phyloP scores from a whole-genome alignment of 2,329 filamentous ascomycete genomes.

The Neobulgaria alba region DNA sequence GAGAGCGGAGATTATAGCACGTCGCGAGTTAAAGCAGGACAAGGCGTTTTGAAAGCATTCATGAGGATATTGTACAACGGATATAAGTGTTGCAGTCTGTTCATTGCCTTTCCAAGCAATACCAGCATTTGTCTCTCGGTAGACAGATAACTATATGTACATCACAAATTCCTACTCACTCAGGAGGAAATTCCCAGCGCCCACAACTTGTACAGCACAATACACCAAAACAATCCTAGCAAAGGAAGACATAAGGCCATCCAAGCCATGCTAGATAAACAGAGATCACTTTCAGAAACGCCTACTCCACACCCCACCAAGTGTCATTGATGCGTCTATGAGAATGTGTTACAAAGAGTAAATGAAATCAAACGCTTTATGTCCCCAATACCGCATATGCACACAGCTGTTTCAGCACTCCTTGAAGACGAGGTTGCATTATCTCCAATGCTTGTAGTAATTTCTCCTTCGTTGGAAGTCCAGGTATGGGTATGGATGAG shows the following conservation, averaged over 20 bases:
- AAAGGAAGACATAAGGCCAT: conserved; percentile 11
- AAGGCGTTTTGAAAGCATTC: too few relatives aligned
- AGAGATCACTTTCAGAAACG: conserved; percentile 14
- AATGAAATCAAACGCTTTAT: conserved; percentile 15
- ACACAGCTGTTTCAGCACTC: conserved; percentile 61
- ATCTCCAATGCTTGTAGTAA: conserved; percentile 61
- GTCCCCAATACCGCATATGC: conserved; percentile 49
- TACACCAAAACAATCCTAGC: conserved; percentile 11
- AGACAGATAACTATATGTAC: conserved; percentile 22
- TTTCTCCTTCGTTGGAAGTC: conserved; percentile 58
- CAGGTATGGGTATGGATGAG: conserved; percentile 46
- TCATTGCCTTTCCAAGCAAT: conserved; percentile 14
- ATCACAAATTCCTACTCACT: conserved; percentile 8
- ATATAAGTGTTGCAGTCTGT: too few relatives aligned
- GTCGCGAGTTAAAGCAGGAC: too few relatives aligned
- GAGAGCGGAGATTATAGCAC: too few relatives aligned
- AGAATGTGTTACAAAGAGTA: conserved; percentile 25
- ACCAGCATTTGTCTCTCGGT: conserved; percentile 12
- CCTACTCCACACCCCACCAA: conserved; percentile 24
- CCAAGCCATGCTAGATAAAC: too few relatives aligned
- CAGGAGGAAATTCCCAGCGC: too few relatives aligned
- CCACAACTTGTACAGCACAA: conserved; percentile 21
- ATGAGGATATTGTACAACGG: too few relatives aligned
- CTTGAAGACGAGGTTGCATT: conserved; percentile 51
- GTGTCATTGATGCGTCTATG: conserved; percentile 27